phyloP scores from a whole-genome alignment of 2,329 filamentous ascomycete species.

The Polychaeton citri region DNA sequence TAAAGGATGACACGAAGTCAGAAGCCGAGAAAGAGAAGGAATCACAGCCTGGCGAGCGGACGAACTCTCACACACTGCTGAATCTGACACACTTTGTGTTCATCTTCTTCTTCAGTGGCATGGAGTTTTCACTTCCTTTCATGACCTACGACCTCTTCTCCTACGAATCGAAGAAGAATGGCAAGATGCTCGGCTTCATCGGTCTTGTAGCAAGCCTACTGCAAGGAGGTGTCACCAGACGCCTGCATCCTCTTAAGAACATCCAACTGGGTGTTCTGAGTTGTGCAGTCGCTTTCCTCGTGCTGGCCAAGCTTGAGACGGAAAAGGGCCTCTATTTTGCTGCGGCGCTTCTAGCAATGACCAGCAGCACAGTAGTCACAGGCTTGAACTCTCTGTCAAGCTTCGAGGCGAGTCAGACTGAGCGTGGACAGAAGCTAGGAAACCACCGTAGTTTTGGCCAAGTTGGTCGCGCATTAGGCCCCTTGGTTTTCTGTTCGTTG shows the following conservation, averaged over 20 bases:
- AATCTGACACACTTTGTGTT: conserved; percentile 83
- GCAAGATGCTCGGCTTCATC: conserved; percentile 76
- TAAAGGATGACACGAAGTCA: conserved; percentile 2
- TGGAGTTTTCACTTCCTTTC: conserved; percentile 96
- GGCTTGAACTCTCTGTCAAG: conserved; percentile 84
- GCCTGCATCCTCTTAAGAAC: conserved; percentile 65
- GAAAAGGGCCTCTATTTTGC: conserved; percentile 64
- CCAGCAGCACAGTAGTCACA: conserved; percentile 88
- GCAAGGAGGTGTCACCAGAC: conserved; percentile 80
- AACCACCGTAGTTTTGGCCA: conserved; percentile 72
- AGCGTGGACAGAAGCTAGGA: conserved; percentile 77
- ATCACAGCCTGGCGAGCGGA: conserved; percentile 33
- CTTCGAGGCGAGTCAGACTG: conserved; percentile 68
- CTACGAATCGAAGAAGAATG: conserved; percentile 67
- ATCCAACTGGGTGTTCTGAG: conserved; percentile 67
- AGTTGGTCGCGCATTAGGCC: conserved; percentile 73
- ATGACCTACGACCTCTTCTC: conserved; percentile 92
- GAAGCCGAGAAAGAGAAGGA: conserved; percentile 8
- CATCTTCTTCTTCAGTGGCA: conserved; percentile 91
- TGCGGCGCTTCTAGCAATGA: conserved; percentile 72
- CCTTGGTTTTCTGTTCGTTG: conserved; percentile 79
- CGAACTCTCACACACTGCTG: conserved; percentile 71
- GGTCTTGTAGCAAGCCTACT: conserved; percentile 84
- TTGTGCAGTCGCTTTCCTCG: conserved; percentile 66
- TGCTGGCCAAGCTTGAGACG: conserved; percentile 58